Evolutionary conservation across 352 stramenopile species (phyloP), one percentile per base, ranked within the genome.

Genomic region (Pythium apleroticum): DNA sequence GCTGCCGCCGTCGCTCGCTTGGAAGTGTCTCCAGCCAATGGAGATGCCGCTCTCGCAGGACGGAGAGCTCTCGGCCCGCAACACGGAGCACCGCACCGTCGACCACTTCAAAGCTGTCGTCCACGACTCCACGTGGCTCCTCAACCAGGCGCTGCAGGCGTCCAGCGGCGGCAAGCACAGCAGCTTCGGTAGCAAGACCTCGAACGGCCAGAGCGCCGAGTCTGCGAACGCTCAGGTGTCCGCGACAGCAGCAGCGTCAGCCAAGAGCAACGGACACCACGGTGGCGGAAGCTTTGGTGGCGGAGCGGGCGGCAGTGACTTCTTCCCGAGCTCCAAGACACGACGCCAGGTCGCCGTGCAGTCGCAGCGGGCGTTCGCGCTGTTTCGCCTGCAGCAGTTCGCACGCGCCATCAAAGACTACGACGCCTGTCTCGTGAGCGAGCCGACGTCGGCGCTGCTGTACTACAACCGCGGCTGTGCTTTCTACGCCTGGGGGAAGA

Each of bases 391-490:
- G 28, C 60, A 77, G 5, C 63, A 84, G 33, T 88, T 77, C 45
- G 49, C 61, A 1, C 68, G 75, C 43, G 80, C 83, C 14, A 65
- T 87, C 8, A 65, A 74, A 11, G 83, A 90, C 58, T 91, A 88
- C 55, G 71, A 79, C 37, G 69, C 68, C 11, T 89, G 83, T 50
- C 63, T 83, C 2, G 63, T 56, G 6, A 75, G 63, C 35, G 77
- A 88, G 28, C 77, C 80, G 0, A 72, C 75, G 20, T 66, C 65
- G 20, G 71, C 72, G 4, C 56, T 78, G 43, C 59, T 74, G 25
- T 74, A 81, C 31, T 91, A 89, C 66, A 90, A 91, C 45, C 78
- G 80, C 39, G 75, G 77, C 35, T 91, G 83, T 50, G 72, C 83
- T 15, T 69, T 86, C 39, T 90, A 90, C 66, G 72, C 75, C 17